Conservation (phyloP, 202 grass and related monocot genomes). For the Dendrocalamus latiflorus region DNA sequence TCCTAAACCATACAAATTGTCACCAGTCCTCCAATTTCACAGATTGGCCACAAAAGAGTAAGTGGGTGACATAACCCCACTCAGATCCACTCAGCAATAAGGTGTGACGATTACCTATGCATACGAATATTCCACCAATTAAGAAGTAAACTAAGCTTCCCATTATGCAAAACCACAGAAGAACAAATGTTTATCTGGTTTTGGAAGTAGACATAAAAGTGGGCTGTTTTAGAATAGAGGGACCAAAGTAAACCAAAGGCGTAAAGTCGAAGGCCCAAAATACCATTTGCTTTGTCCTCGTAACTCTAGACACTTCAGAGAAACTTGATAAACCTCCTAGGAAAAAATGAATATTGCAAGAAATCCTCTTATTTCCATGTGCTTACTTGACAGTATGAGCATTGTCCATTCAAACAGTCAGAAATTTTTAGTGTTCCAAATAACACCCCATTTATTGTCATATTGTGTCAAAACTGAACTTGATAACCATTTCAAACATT, state of each 20-base stretch:
- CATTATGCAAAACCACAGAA: background rate
- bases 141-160: background rate
- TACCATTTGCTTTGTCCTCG: background rate
- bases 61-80: background rate
- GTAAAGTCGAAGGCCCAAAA: background rate
- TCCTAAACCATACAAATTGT: background rate
- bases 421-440: background rate
- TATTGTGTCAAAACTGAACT: background rate
- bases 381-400: background rate
- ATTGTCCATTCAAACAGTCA: no score
- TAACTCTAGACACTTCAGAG: background rate
- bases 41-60: background rate
- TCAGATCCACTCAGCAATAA: background rate
- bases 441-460: background rate
- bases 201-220: background rate
- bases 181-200: background rate
- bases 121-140: background rate
- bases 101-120: background rate
- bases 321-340: background rate
- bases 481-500: background rate
- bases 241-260: background rate
- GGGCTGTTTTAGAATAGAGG: background rate
- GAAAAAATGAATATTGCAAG: background rate
- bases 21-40: background rate
- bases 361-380: background rate